These are phyloP conservation scores for Penicillium lagena DNA, from an alignment of 495 filamentous ascomycete genomes.

Conservation along the genomic window DNA sequence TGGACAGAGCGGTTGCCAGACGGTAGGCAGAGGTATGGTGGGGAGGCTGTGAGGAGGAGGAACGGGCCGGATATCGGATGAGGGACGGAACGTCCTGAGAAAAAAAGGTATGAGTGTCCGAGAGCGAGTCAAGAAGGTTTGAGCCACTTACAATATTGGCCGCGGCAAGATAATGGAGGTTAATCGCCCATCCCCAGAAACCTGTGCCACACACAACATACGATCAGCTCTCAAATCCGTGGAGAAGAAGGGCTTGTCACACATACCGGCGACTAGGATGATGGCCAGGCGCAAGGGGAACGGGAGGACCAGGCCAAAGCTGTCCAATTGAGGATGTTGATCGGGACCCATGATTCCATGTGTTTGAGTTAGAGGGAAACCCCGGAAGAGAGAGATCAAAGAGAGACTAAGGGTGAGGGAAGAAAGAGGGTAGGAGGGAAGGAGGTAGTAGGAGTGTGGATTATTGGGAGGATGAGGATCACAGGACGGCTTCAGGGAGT, in stretches of 20 bases:
- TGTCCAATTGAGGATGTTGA: conserved; percentile 75
- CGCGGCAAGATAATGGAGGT: conserved; percentile 72
- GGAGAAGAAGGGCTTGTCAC: neutral
- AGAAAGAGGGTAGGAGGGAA: conserved; percentile 4
- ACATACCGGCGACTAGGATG: conserved; percentile 69
- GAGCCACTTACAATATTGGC: conserved; percentile 57
- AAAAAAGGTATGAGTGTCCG: neutral
- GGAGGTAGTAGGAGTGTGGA: conserved; percentile 6
- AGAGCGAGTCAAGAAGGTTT: neutral
- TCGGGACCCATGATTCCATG: conserved; percentile 70
- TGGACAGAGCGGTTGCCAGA: conserved; percentile 66
- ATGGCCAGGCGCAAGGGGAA: conserved; percentile 77
- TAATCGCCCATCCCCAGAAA: conserved; percentile 86
- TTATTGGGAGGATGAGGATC: conserved; percentile 1
- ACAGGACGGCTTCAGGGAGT: no score
- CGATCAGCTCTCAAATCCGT: neutral
- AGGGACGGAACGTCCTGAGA: conserved; percentile 67
- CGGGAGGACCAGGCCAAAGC: conserved; percentile 78
- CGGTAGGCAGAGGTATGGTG: conserved; percentile 80
- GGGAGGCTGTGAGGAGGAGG: conserved; percentile 55
- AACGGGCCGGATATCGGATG: conserved; percentile 69
- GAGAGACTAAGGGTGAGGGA: conserved; percentile 3
- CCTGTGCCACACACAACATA: conserved; percentile 40
- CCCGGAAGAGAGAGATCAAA: neutral
- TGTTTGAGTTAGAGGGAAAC: conserved; percentile 8